Evolutionary conservation across 768 basidiomycete genomes (phyloP).

Genomic region (Saitozyma sp.): DNA sequence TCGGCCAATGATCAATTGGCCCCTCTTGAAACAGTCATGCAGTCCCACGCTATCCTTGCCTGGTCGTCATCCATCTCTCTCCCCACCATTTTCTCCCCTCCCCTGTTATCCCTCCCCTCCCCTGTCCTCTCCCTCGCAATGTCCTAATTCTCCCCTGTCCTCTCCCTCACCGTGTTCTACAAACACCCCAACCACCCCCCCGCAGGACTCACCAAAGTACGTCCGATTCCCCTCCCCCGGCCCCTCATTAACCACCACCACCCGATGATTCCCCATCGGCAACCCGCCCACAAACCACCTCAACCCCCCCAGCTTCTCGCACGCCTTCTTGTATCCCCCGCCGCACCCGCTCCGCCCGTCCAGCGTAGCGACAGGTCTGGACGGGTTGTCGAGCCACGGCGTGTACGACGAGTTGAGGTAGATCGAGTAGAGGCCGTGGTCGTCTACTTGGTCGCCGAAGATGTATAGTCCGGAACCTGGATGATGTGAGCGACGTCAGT

Average conservation of each 20-base stretch:
- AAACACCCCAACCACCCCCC: not conserved
- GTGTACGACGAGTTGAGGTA: constrained; percentile 9
- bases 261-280: constrained; percentile 2
- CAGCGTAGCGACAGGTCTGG: not conserved
- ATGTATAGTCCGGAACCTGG: constrained; percentile 47
- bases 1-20: not conserved
- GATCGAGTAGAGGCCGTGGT: constrained; percentile 48
- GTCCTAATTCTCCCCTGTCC: too few relatives aligned
- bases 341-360: constrained; percentile 11
- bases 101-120: too few relatives aligned
- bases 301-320: constrained; percentile 10
- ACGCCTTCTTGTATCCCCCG: constrained; percentile 6
- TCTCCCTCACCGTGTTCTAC: too few relatives aligned
- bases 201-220: constrained; percentile 6
- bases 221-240: not conserved
- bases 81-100: too few relatives aligned
- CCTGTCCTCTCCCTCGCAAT: too few relatives aligned
- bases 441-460: constrained; percentile 52
- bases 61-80: not conserved
- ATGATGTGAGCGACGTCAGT: not conserved
- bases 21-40: too few relatives aligned
- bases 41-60: not conserved
- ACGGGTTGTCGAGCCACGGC: not conserved
- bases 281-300: not conserved
- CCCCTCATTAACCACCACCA: constrained; percentile 6